phyloP scores from a whole-genome alignment of 257 asterid genomes.

The Oldenlandia corymbosa region DNA sequence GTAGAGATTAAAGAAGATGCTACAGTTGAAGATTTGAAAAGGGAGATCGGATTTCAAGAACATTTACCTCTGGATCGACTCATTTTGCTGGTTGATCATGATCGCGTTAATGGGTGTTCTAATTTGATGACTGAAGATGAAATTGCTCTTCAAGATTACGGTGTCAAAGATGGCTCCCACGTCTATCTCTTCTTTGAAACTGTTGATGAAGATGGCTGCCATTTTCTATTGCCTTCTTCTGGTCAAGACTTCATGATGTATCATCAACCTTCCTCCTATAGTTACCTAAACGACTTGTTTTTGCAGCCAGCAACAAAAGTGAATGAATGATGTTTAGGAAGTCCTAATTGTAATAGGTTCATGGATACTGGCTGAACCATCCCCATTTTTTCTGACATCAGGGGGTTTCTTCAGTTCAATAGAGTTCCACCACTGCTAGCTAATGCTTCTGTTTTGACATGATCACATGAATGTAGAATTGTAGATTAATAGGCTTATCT shows the following conservation, averaged over 20 bases:
- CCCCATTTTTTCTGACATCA: no score
- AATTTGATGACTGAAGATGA: slow-evolving; percentile 34
- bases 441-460: no score
- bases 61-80: slow-evolving; percentile 43
- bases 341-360: no score
- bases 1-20: slow-evolving; percentile 40
- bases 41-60: slow-evolving; percentile 46
- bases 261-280: no score
- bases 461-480: no score
- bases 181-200: slow-evolving; percentile 44
- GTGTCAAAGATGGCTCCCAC: slow-evolving; percentile 59
- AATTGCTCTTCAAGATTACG: slow-evolving; percentile 34
- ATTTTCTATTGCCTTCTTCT: slow-evolving; percentile 12
- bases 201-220: slow-evolving; percentile 10
- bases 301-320: background rate
- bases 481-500: background rate
- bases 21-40: slow-evolving; percentile 50
- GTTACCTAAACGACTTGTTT: slow-evolving; percentile 7
- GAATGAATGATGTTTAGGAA: no score
- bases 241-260: slow-evolving; percentile 18
- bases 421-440: no score
- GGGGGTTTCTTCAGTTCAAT: no score
- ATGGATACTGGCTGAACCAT: no score
- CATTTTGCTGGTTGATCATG: slow-evolving; percentile 41
- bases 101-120: slow-evolving; percentile 1